These are phyloP conservation scores for Tuber calosporum DNA, from an alignment of 495 filamentous ascomycete genomes.

Conservation along the genomic window DNA sequence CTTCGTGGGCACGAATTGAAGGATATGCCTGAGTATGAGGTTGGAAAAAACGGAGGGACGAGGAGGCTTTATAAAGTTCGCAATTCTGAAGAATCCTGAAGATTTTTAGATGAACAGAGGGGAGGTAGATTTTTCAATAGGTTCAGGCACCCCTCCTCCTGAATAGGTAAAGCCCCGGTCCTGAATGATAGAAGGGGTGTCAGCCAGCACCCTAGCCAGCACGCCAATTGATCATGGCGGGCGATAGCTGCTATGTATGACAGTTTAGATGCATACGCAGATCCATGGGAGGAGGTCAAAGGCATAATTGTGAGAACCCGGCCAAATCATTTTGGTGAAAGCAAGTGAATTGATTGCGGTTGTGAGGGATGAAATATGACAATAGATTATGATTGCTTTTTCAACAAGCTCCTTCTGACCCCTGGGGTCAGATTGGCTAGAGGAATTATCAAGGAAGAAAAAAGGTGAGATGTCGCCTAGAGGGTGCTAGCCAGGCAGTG, in stretches of 20 bases:
- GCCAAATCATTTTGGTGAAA: neutral
- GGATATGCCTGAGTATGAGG: neutral
- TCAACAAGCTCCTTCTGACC: neutral
- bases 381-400: constrained; percentile 13
- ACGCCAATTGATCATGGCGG: neutral
- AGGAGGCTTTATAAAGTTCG: neutral
- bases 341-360: neutral
- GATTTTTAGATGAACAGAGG: neutral
- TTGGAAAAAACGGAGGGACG: neutral
- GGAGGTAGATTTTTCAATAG: neutral
- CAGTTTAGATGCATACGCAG: neutral
- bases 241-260: neutral
- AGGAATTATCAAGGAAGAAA: too few relatives aligned
- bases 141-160: neutral
- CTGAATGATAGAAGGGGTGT: neutral
- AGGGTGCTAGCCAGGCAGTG: neutral
- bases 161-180: neutral
- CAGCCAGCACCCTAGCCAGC: neutral
- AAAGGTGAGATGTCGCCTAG: neutral
- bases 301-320: neutral
- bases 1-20: neutral
- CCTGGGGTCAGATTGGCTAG: neutral
- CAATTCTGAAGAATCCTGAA: neutral
- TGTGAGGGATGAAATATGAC: constrained; percentile 19
- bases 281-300: neutral